Evolutionary conservation across 169 alveolate genomes (phyloP).

Genomic region (Eimeria necatrix): DNA sequence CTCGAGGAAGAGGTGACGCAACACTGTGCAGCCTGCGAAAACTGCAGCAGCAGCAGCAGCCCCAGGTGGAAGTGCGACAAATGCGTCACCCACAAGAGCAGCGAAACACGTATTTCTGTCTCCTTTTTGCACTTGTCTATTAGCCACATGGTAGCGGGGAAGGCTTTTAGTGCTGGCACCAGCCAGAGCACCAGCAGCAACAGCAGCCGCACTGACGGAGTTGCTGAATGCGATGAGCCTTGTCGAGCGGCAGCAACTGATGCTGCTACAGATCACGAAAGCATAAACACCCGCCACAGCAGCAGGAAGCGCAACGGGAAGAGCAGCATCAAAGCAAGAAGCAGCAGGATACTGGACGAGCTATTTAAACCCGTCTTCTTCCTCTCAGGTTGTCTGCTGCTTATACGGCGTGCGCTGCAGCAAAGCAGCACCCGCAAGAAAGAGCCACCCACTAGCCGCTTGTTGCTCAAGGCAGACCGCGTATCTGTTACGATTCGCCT

Average conservation of each 20-base stretch:
- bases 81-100: conserved; percentile 55
- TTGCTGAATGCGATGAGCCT: background rate
- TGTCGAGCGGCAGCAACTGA: background rate
- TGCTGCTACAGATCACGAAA: background rate
- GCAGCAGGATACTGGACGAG: conserved; percentile 34
- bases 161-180: background rate
- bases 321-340: background rate
- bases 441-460: conserved; percentile 57
- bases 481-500: conserved; percentile 38
- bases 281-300: conserved; percentile 13
- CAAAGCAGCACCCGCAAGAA: conserved; percentile 58
- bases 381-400: conserved; percentile 52
- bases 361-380: conserved; percentile 52
- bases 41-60: conserved; percentile 54
- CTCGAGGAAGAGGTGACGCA: conserved; percentile 66
- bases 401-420: conserved; percentile 69
- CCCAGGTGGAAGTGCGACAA: conserved; percentile 8
- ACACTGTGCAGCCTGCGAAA: conserved; percentile 55
- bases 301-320: background rate
- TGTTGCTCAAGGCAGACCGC: conserved; percentile 43
- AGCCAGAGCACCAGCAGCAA: conserved; percentile 7
- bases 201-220: conserved; percentile 21
- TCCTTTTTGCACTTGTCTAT: conserved; percentile 29
- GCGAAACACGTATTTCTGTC: conserved; percentile 55
- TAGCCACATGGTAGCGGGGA: background rate